Evolutionary conservation across 1,284 basidiomycete genomes (phyloP).

Genomic region (Sporisorium exsertum): DNA sequence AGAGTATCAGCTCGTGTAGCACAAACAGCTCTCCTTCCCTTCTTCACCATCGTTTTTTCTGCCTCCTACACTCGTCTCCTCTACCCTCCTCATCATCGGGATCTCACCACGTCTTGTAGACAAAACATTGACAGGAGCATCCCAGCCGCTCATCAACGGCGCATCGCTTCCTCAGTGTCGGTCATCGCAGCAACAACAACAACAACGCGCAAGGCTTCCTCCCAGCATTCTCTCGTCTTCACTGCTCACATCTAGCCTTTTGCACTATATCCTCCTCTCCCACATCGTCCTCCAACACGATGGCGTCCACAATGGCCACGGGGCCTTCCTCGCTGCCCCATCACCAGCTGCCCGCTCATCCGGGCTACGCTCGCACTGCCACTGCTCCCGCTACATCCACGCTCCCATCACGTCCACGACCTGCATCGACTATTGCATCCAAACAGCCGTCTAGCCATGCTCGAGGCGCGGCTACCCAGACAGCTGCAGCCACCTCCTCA

Average conservation of each 20-base stretch:
- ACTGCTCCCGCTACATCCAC: constrained; percentile 20
- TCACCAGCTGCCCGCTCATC: constrained; percentile 35
- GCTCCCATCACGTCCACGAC: constrained; percentile 27
- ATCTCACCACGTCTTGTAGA: neutral
- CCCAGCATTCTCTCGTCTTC: neutral
- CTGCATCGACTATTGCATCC: constrained; percentile 28
- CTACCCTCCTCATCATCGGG: too few relatives aligned
- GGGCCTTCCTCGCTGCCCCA: constrained; percentile 19
- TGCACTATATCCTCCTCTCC: neutral
- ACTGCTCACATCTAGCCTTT: too few relatives aligned
- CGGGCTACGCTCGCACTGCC: constrained; percentile 33
- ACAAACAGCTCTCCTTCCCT: neutral
- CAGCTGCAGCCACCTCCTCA: constrained; percentile 17
- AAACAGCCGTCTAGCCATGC: constrained; percentile 10
- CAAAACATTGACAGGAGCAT: neutral
- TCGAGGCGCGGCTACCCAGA: neutral
- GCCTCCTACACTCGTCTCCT: constrained; percentile 4
- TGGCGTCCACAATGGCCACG: constrained; percentile 46
- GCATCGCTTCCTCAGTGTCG: neutral
- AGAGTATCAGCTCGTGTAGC: too few relatives aligned
- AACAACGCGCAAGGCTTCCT: neutral
- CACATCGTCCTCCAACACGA: neutral
- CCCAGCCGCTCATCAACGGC: too few relatives aligned
- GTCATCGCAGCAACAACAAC: neutral
- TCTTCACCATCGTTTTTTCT: neutral